Conservation (phyloP, 2,329 filamentous ascomycete genomes). For the Epichloe brachyelytri region DNA sequence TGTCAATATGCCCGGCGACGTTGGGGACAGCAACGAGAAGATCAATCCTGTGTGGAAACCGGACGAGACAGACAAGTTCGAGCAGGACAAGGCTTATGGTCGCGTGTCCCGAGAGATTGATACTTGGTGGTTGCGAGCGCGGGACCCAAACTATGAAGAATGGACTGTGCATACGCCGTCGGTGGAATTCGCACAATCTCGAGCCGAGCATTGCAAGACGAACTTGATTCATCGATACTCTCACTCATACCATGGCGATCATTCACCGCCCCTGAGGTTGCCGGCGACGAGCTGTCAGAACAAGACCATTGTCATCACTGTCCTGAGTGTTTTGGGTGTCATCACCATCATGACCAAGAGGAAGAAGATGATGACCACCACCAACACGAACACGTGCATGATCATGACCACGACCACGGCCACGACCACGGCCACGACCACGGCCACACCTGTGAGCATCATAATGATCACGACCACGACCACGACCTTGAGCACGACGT, state of each 20-base stretch:
- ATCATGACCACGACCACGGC: constrained; percentile 11
- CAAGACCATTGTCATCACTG: constrained; percentile 24
- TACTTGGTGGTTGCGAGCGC: constrained; percentile 49
- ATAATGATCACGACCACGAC: constrained; percentile 19
- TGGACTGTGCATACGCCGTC: constrained; percentile 48
- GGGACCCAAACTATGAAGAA: constrained; percentile 46
- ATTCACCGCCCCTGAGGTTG: constrained; percentile 23
- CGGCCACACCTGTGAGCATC: constrained; percentile 9
- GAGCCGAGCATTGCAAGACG: constrained; percentile 45
- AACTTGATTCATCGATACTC: constrained; percentile 46
- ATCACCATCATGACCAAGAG: constrained; percentile 19
- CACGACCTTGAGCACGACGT: constrained; percentile 19
- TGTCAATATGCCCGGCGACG: constrained; percentile 17
- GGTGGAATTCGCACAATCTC: constrained; percentile 43
- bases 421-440: constrained; percentile 27
- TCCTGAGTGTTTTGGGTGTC: constrained; percentile 15
- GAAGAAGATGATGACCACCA: constrained; percentile 7
- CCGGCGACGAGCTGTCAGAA: constrained; percentile 27
- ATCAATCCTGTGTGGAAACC: constrained; percentile 36
- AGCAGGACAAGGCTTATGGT: constrained; percentile 45
- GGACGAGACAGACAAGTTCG: constrained; percentile 41
- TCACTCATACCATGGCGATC: constrained; percentile 29
- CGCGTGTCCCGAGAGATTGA: constrained; percentile 53
- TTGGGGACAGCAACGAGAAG: constrained; percentile 27
- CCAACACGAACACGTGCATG: constrained; percentile 10